Base-by-base conservation (phyloP, 257 asterid species). In the Linaria vulgaris region DNA sequence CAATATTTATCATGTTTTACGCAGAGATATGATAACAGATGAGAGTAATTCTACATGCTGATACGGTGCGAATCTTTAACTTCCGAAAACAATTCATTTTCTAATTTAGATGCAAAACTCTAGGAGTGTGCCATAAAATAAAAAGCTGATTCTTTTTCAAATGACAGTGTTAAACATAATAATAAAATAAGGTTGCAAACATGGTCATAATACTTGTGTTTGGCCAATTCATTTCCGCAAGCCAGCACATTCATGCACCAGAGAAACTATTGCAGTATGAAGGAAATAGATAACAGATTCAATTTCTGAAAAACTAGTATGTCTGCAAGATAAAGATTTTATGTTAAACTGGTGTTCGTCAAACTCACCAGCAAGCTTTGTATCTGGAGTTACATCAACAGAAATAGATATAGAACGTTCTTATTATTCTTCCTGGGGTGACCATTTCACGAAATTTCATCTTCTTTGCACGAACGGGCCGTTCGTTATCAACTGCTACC, bases 361-460 rank as follows among this genome's bases (percentile, higher is more conserved):
- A 56, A 48, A 72, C 63, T 63, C 71, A 79, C 85, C 91, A 71
- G 78, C 76, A 72, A 69, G 45, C 68, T 79, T 84, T 45, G 75
- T 51, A 25, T 74, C 79, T 3, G 80, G 85, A 54, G 79, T 60
- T 41, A 69, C 78, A 70, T 75, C 72, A 57, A 79, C 56, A 11
- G 72, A 14, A 56, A 84, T 64, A 61, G 92, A 65, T 52, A 74
- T 27, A 23, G 67, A 70, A 21, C 25, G 61, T 43, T 74, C 76
- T 64, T 58, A 67, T 58, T 51, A 57, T 19, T 12, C 74, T 71
- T 43, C 72, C 79, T 12, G 72, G 48, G 68, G 75, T 63, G 44
- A 63, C 51, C 50, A 52, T 74, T 70, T 71, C 79, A 63, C 68
- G 63, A 54, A 43, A 12, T 48, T 56, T 61, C 71, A 21, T 59